Evolutionary conservation across 371 early-diverging fungal species (phyloP), one percentile per base, ranked within the genome.

Genomic region (Circinella umbellata): DNA sequence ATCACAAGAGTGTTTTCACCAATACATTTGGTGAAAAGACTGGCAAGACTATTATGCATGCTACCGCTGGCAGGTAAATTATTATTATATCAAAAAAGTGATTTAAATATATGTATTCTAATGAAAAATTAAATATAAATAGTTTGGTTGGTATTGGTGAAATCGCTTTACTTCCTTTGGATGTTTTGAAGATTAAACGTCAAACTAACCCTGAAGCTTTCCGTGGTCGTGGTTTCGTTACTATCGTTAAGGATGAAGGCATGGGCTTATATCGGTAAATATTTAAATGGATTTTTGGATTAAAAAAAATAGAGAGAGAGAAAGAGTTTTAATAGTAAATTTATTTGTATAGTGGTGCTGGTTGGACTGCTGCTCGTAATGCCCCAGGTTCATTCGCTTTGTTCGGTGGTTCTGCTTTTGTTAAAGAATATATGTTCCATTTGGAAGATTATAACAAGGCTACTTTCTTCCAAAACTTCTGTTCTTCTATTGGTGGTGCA

Each of bases 311-410:
- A 35, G 27, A 53, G 27, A 49, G 49, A 36, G 27, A 39, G n/a
- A 64, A 18, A 39, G 27, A 63, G 37, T 17, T 14, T 51, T 17
- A 53, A 64, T 17, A 34, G 35, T 17, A 51, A 34, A 20, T n/a
- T 15, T 38, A 18, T 54, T 49, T 11, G 1, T 37, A 66, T 46
- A 90, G 94, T 70, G 99, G 99, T 62, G 97, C 96, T 61, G 89
- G 94, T 54, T 98, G 99, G 99, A 98, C 99, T n/a, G 95, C 96
- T 59, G 94, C 96, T 61, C 93, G 99, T 70, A 98, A 98, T 75
- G 98, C 99, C 1, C 98, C 98, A 38, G 99, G 99, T 42, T 96
- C 96, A 18, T 98, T 98, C 79, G 98, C 99, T 35, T 86, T 98
- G 70, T 85, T 98, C 79, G 99, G 99, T 73, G 98, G 95, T 14